Evolutionary conservation across 2,329 filamentous ascomycete species (phyloP).

Genomic region (Grosmannia huntii): DNA sequence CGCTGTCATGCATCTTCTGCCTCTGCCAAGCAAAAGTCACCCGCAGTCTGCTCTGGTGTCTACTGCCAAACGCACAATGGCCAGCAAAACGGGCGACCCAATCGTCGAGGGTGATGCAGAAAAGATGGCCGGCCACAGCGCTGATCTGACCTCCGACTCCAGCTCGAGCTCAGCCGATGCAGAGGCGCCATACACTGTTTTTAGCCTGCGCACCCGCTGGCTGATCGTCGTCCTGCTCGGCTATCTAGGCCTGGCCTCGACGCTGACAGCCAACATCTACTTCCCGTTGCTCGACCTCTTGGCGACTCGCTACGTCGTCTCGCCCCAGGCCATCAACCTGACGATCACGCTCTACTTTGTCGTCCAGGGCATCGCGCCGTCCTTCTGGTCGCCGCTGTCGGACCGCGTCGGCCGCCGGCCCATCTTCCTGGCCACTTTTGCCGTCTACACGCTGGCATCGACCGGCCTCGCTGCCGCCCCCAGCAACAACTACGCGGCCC

Average conservation of each 20-base stretch:
- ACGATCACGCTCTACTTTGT: slow-evolving; percentile 35
- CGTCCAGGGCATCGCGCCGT: slow-evolving; percentile 35
- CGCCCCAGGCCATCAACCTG: slow-evolving; percentile 20
- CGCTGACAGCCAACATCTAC: slow-evolving; percentile 33
- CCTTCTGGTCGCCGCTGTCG: slow-evolving; percentile 34
- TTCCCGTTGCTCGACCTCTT: slow-evolving; percentile 24
- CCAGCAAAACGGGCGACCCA: no score
- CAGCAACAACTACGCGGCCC: slow-evolving; percentile 22
- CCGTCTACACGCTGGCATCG: no score
- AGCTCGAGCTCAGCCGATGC: no score
- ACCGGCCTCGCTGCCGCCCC: slow-evolving; percentile 5
- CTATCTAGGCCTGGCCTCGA: background rate
- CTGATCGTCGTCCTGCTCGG: background rate
- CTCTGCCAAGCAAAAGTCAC: no score
- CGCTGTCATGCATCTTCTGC: no score
- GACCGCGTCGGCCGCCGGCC: slow-evolving; percentile 32
- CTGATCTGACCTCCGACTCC: no score
- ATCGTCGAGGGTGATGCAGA: no score
- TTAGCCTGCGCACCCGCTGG: no score
- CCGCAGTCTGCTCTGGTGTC: no score
- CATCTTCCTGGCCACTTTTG: slow-evolving; percentile 19
- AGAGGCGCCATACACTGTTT: no score
- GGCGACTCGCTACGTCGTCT: slow-evolving; percentile 18
- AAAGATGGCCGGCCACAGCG: no score
- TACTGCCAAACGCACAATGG: no score